phyloP scores from a whole-genome alignment of 2,329 filamentous ascomycete species.

The Ophiostoma sp. region DNA sequence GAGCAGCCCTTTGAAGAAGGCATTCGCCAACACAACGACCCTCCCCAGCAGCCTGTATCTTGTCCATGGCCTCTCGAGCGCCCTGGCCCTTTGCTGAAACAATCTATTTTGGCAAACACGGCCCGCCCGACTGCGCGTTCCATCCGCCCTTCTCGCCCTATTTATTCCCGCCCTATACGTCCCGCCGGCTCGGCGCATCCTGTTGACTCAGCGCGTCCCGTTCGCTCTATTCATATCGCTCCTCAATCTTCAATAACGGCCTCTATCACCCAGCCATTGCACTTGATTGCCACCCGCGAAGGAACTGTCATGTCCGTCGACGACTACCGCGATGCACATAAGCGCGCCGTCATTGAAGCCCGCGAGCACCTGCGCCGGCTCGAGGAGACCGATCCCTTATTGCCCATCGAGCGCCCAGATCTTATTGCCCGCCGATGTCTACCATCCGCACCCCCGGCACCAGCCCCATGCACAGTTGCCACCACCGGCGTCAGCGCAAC shows the following conservation, averaged over 20 bases:
- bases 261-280: not conserved
- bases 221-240: not conserved
- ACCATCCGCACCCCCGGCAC: not conserved
- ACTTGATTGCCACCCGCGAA: not conserved
- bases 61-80: not conserved
- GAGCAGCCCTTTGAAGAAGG: not conserved
- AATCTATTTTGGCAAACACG: too few species aligned
- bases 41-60: not conserved
- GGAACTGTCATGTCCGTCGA: slow-evolving; percentile 8
- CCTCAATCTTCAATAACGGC: not conserved
- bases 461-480: not conserved
- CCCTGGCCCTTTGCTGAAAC: not conserved
- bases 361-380: slow-evolving; percentile 11
- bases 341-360: slow-evolving; percentile 5
- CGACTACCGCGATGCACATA: not conserved
- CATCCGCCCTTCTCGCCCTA: too few species aligned
- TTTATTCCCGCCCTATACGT: too few species aligned
- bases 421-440: not conserved
- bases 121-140: too few species aligned
- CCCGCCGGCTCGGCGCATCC: not conserved
- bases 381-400: not conserved
- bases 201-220: not conserved
- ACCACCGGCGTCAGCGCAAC: not conserved
- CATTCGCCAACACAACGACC: not conserved
- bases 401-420: not conserved